phyloP scores from a whole-genome alignment of 306 rosid species.

The Alnus rubra region DNA sequence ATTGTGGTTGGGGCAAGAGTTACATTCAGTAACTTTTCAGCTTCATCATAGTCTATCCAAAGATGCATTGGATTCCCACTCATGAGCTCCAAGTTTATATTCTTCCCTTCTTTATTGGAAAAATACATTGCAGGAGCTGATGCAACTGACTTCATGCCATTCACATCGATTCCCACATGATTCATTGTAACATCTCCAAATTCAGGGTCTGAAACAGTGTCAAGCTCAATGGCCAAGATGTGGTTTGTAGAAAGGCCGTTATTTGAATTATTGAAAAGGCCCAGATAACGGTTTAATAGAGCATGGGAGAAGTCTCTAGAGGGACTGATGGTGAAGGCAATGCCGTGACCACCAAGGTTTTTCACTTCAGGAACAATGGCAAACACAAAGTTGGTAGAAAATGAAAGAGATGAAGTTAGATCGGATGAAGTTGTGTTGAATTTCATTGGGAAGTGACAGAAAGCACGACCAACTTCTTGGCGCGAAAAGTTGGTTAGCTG shows the following conservation, averaged over 20 bases:
- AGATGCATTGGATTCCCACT: conserved; percentile 32
- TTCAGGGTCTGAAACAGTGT: not conserved
- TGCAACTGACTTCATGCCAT: conserved; percentile 18
- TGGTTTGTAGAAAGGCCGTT: conserved; percentile 8
- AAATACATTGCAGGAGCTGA: conserved; percentile 22
- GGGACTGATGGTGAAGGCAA: too few relatives aligned
- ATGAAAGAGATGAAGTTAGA: too few relatives aligned
- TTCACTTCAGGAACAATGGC: too few relatives aligned
- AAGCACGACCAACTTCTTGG: too few relatives aligned
- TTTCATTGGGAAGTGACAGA: too few relatives aligned
- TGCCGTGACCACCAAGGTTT: too few relatives aligned
- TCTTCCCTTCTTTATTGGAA: not conserved
- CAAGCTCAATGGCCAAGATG: conserved; percentile 39
- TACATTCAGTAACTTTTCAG: conserved; percentile 9
- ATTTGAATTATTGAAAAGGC: not conserved
- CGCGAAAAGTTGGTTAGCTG: too few relatives aligned
- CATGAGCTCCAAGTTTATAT: conserved; percentile 12
- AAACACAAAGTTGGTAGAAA: too few relatives aligned
- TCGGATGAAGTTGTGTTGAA: too few relatives aligned
- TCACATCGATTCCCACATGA: conserved; percentile 41
- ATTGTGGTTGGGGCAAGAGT: conserved; percentile 23
- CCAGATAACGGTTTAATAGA: not conserved
- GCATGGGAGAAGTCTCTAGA: too few relatives aligned
- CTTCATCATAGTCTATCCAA: conserved; percentile 9
- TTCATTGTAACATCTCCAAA: not conserved